Base-by-base conservation (phyloP, 257 asterid genomes). In the Vinca minor region DNA sequence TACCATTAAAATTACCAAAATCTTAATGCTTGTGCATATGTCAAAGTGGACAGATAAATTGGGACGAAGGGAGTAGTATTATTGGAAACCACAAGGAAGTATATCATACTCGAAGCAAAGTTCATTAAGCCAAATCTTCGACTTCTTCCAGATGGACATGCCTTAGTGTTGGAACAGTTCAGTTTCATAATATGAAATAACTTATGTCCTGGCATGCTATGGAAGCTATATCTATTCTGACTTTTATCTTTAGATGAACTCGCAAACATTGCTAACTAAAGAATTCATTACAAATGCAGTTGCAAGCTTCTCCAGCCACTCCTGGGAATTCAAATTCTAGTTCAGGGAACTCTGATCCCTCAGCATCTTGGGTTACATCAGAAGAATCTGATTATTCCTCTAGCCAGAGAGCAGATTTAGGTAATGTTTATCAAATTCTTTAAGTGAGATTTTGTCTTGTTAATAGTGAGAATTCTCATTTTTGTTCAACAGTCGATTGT, bases 281-380 rank as follows among this genome's bases (percentile, higher is more conserved):
- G 54, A 42, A 36, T 73, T 72, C 56, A 41, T 32, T 76, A 55
- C 64, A 65, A 52, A 23, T 74, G 74, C 81, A 79, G 83, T 42
- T 73, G 73, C 95, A 83, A 85, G 82, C 72, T 71, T 74, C 92
- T 64, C 85, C 95, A 64, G 87, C 84, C 65, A 81, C 91, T 23
- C 89, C 96, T 53, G 77, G 74, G 41, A 72, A 69, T 71, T 81
- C 85, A 49, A 77, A 74, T 67, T 78, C 83, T 21, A 73, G 74
- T 68, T 64, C 79, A 50, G 78, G 62, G 62, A 45, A 53, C 25
- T 80, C 80, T 17, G 79, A 77, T 53, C 86, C 73, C 47, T 62
- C 79, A 28, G 64, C 70, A 66, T 53, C 83, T 67, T 67, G 69
- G 81, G 72, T 60, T 59, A 59, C 73, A 57, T 67, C 85, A 38